Conservation (phyloP, 1,139 yeast species). For the Debaryomycetaceae sp. region DNA sequence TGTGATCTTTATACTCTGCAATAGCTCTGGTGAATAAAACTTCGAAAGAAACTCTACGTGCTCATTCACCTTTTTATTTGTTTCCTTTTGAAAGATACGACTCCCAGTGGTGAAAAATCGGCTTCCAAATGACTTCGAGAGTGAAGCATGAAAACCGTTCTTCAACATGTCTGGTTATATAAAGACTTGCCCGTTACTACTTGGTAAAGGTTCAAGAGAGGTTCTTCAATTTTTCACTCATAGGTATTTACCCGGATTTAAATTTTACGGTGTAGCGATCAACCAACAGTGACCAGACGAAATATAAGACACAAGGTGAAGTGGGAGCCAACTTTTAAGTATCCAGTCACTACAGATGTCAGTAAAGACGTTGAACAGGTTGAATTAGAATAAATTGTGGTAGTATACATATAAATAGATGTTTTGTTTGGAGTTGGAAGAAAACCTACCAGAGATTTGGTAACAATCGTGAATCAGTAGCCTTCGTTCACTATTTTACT, state of each 20-base stretch:
- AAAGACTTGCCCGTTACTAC: too few species aligned
- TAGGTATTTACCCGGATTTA: constrained; percentile 4
- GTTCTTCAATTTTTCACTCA: constrained; percentile 3
- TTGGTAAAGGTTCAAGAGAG: neutral
- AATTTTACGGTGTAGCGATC: neutral
- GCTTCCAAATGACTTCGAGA: neutral
- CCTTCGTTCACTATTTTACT: too few species aligned
- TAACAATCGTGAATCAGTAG: neutral
- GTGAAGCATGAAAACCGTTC: neutral
- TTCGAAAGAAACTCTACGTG: constrained; percentile 63
- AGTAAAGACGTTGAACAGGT: too few species aligned
- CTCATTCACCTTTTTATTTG: constrained; percentile 19
- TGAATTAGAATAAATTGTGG: neutral
- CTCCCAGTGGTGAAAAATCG: constrained; percentile 4
- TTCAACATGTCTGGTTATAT: constrained; percentile 1
- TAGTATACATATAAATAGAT: neutral
- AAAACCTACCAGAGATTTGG: neutral
- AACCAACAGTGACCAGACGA: too few species aligned
- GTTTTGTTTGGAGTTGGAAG: neutral
- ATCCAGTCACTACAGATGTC: too few species aligned
- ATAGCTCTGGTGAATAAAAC: constrained; percentile 72
- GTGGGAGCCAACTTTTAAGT: too few species aligned
- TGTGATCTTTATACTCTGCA: constrained; percentile 77
- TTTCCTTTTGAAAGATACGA: constrained; percentile 1
- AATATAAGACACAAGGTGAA: too few species aligned